Conservation (phyloP, 1,284 basidiomycete genomes). For the Apiotrichum domesticum region DNA sequence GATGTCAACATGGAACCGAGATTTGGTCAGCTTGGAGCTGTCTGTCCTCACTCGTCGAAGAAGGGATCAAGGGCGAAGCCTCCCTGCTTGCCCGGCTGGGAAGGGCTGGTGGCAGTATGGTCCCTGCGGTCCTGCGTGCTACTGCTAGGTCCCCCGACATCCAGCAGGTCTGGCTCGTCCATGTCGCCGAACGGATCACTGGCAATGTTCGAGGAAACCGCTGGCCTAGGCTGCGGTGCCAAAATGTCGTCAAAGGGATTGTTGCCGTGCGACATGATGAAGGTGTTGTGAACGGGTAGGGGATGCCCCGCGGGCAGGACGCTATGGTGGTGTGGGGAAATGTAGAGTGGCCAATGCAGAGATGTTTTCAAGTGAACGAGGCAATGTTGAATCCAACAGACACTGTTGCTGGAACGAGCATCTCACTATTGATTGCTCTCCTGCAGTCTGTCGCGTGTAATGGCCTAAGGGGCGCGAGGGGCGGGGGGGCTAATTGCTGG, state of each 20-base stretch:
- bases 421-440: too few species aligned
- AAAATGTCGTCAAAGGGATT: conserved; percentile 46
- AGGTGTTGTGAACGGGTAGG: too few species aligned
- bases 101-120: neutral
- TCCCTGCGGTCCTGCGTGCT: neutral
- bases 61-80: conserved; percentile 45
- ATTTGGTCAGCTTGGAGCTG: neutral
- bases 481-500: too few species aligned
- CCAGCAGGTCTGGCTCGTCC: conserved; percentile 16
- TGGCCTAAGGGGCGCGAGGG: too few species aligned
- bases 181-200: conserved; percentile 36
- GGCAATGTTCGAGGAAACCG: conserved; percentile 5
- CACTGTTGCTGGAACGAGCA: too few species aligned
- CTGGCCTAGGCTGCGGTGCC: conserved; percentile 27
- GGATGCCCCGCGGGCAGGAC: too few species aligned
- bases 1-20: neutral
- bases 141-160: neutral
- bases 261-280: neutral
- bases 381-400: too few species aligned
- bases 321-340: too few species aligned
- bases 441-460: too few species aligned
- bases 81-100: conserved; percentile 15
- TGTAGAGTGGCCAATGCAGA: too few species aligned
- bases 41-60: conserved; percentile 44
- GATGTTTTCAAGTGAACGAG: too few species aligned